Evolutionary conservation across 768 basidiomycete species (phyloP), one percentile per base, ranked within the genome.

Genomic region (Leccinellum luteum): DNA sequence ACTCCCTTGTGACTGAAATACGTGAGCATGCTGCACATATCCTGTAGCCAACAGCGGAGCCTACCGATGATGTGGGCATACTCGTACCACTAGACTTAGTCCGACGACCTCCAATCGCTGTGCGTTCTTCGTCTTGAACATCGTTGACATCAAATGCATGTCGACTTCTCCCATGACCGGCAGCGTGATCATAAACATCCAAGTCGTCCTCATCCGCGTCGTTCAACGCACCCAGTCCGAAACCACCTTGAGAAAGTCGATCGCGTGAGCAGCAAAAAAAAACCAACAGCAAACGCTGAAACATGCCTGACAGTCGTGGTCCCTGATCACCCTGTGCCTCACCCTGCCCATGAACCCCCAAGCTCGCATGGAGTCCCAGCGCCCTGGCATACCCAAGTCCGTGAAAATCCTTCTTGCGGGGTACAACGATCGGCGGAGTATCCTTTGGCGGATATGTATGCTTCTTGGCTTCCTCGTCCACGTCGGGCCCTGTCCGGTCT

Each of bases 171-270:
- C 76, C 73, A 14, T 67, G 66, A 31, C 70, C 55, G 2, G 62
- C 65, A 1, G 67, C 28, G 38, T 76, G 73, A 63, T 92, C 91
- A 63, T 94, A 95, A 5, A 94, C 78, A 62, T 94, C 92, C 32
- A 92, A 52, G 66, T 94, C 94, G 67, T 98, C 94, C 48, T 95
- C 92, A 50, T 98, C 95, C 2, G 92, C 94, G 54, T 97, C 94
- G 66, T 96, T 97, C 17, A 94, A 73, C 1, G 90, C 92, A 6
- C 93, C 92, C 17, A 95, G 77, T 35, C 93, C 94, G 65, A 94
- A 96, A 1, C 92, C 93, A 67, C 87, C 90, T 69, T 90, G 54
- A 13, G 44, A 59, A 45, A 43, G 2, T 19, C 2, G 9, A 56
- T 43, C 51, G 19, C 8, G n/a, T 58, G 21, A 65, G 60, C 3